Conservation (phyloP, 2,329 filamentous ascomycete species). For the Aureobasidium sp. region DNA sequence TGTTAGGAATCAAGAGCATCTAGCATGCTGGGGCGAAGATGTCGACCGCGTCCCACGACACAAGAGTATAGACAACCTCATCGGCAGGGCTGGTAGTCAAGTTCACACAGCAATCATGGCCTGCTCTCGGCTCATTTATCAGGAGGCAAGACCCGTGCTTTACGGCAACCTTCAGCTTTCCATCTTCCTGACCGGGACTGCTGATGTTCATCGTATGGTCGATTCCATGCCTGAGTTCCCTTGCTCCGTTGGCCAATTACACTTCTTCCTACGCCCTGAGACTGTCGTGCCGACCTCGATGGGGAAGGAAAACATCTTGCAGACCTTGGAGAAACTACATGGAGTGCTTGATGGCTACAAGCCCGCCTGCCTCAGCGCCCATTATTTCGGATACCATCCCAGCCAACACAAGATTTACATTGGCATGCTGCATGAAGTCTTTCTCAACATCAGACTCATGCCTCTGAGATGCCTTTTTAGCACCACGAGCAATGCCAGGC, state of each 20-base stretch:
- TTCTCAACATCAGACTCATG: no score
- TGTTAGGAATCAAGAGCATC: neutral
- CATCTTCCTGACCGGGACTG: neutral
- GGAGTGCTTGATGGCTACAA: no score
- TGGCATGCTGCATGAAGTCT: no score
- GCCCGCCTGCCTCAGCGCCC: no score
- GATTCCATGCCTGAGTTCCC: neutral
- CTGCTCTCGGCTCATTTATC: neutral
- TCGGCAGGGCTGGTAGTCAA: neutral
- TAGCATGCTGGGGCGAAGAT: neutral
- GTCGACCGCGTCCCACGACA: neutral
- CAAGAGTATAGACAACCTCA: neutral
- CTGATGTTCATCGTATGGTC: neutral
- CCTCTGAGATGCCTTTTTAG: no score
- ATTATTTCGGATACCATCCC: no score
- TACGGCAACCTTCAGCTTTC: neutral
- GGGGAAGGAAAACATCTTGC: no score
- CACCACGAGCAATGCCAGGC: no score
- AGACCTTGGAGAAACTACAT: no score
- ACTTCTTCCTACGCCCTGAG: neutral
- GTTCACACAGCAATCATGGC: neutral
- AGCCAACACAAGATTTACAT: no score
- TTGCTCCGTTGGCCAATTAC: neutral
- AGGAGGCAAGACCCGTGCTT: neutral
- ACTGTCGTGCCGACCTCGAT: neutral